Evolutionary conservation across 345 rosid genomes (phyloP).

Genomic region (Pelargonium nanum): DNA sequence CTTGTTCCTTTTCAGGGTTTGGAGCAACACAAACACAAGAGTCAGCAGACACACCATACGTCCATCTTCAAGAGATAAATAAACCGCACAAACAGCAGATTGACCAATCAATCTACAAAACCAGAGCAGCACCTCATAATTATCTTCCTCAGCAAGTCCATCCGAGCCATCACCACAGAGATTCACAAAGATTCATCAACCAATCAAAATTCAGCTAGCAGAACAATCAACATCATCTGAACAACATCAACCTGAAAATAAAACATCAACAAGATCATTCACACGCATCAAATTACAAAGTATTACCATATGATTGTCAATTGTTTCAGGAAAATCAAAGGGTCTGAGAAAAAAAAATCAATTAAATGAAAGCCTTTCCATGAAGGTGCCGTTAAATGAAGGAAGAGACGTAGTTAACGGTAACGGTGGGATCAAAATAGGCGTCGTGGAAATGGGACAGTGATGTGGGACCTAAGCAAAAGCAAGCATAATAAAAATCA

Average conservation of each 20-base stretch:
- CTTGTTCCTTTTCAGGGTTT: constrained; percentile 2
- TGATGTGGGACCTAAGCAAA: not conserved
- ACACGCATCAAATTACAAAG: constrained; percentile 1
- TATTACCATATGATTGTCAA: not conserved
- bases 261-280: constrained; percentile 9
- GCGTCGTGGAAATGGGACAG: constrained; percentile 17
- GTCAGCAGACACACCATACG: constrained; percentile 5
- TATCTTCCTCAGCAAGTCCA: constrained; percentile 42
- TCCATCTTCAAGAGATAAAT: constrained; percentile 11
- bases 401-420: constrained; percentile 24
- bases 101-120: constrained; percentile 46
- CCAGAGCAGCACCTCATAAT: constrained; percentile 43
- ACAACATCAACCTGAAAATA: constrained; percentile 23
- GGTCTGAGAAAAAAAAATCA: not conserved
- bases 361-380: no score
- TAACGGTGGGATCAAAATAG: constrained; percentile 1
- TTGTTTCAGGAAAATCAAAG: not conserved
- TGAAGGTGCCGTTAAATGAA: not conserved
- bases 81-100: no score
- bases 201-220: constrained; percentile 12
- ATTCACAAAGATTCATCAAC: constrained; percentile 17
- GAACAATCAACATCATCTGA: constrained; percentile 12
- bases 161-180: constrained; percentile 11
- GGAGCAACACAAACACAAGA: constrained; percentile 1
- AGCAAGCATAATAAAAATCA: not conserved